Percentiles rank a stretch among this genome's conserved stretches.
Evolutionary conservation across 352 stramenopile genomes (phyloP).

Genomic region (Peronospora belbahrii): DNA sequence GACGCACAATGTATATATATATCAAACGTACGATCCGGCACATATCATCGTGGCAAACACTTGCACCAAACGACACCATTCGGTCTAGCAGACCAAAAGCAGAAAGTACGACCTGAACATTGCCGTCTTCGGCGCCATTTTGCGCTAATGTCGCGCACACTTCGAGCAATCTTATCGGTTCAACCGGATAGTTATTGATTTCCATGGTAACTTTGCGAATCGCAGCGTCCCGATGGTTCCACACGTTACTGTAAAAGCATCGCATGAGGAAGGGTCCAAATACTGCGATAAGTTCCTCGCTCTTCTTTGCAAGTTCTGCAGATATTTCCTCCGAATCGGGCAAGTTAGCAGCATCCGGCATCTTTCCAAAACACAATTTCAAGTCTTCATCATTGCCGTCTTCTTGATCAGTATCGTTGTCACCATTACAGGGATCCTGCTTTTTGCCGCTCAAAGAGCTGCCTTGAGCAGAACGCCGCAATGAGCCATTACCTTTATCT

Average conservation of each 20-base stretch:
- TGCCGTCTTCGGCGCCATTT: slow-evolving; percentile 62
- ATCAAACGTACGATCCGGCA: slow-evolving; percentile 46
- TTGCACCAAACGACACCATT: slow-evolving; percentile 42
- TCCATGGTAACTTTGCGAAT: slow-evolving; percentile 81
- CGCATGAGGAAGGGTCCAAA: slow-evolving; percentile 72
- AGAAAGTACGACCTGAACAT: slow-evolving; percentile 65
- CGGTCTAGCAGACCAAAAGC: slow-evolving; percentile 60
- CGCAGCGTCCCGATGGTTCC: slow-evolving; percentile 78
- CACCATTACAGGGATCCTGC: slow-evolving; percentile 14
- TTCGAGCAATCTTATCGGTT: slow-evolving; percentile 41
- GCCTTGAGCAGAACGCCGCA: slow-evolving; percentile 14
- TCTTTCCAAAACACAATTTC: slow-evolving; percentile 52
- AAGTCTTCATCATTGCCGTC: slow-evolving; percentile 7
- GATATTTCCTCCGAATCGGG: slow-evolving; percentile 68
- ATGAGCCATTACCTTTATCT: not conserved
- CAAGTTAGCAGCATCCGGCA: slow-evolving; percentile 62
- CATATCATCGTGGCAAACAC: slow-evolving; percentile 55
- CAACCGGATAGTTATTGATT: slow-evolving; percentile 42
- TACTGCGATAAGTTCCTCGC: slow-evolving; percentile 62
- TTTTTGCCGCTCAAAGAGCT: slow-evolving; percentile 7
- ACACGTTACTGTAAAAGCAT: slow-evolving; percentile 84
- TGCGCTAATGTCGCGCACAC: slow-evolving; percentile 66
- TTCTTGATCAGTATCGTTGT: slow-evolving; percentile 14
- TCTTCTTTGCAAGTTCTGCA: slow-evolving; percentile 60
- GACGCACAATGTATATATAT: not conserved